These are phyloP conservation scores for Metarhizium guizhouense DNA, from an alignment of 2,329 filamentous ascomycete species.

Conservation along the genomic window DNA sequence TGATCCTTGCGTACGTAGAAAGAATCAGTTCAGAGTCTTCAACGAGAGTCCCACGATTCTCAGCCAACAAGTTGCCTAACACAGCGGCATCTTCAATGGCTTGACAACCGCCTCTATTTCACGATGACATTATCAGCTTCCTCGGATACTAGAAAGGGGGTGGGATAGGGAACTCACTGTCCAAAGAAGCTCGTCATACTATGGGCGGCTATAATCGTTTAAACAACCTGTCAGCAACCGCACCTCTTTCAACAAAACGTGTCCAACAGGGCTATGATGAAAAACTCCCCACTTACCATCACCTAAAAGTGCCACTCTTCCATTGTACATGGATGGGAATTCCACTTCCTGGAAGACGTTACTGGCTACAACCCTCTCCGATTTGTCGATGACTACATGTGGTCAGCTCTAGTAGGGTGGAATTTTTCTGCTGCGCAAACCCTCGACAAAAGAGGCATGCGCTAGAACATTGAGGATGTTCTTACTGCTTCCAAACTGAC, in stretches of 20 bases:
- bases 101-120: conserved; percentile 8
- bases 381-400: conserved; percentile 10
- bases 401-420: neutral
- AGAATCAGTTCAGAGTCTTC: conserved; percentile 5
- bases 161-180: conserved; percentile 4
- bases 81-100: conserved; percentile 11
- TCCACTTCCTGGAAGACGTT: conserved; percentile 13
- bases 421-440: neutral
- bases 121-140: neutral
- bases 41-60: conserved; percentile 4
- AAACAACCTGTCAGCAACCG: neutral
- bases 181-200: conserved; percentile 13
- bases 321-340: conserved; percentile 11
- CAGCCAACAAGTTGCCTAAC: conserved; percentile 8
- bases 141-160: neutral
- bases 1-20: conserved; percentile 6
- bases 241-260: neutral
- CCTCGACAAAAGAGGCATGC: neutral
- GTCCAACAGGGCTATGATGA: neutral
- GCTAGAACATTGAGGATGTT: neutral
- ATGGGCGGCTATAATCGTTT: conserved; percentile 10
- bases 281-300: conserved; percentile 7
- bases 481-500: conserved; percentile 8
- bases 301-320: conserved; percentile 11
- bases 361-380: conserved; percentile 11